Evolutionary conservation across 2,329 filamentous ascomycete genomes (phyloP).

Genomic region (Microcyclosporella mali): DNA sequence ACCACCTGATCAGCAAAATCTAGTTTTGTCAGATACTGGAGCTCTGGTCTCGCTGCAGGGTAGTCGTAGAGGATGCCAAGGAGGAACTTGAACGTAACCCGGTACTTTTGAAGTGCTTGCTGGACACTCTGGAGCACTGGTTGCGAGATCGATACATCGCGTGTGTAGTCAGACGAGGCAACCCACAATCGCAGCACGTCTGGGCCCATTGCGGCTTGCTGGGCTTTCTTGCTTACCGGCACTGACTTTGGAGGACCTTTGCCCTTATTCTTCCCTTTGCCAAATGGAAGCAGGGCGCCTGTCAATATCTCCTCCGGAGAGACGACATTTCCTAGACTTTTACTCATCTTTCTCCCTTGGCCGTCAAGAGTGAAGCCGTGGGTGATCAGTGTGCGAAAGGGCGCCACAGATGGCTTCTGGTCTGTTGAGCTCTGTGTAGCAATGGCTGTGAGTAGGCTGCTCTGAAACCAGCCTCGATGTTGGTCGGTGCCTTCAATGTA

Average conservation of each 20-base stretch:
- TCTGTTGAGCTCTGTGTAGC: conserved; percentile 51
- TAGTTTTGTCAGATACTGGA: conserved; percentile 10
- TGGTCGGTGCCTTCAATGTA: conserved; percentile 95
- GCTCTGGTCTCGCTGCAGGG: conserved; percentile 22
- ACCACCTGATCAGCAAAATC: conserved; percentile 61
- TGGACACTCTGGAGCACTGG: conserved; percentile 72
- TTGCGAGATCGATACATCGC: conserved; percentile 75
- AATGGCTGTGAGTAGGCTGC: conserved; percentile 80
- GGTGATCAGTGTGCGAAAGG: conserved; percentile 85
- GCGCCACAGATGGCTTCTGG: conserved; percentile 46
- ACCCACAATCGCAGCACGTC: conserved; percentile 88
- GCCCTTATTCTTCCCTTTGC: conserved; percentile 39
- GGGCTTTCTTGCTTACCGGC: conserved; percentile 22
- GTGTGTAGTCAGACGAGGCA: conserved; percentile 84
- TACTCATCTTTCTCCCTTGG: conserved; percentile 96
- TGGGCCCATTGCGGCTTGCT: conserved; percentile 55
- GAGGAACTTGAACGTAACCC: conserved; percentile 84
- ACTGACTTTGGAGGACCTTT: conserved; percentile 27
- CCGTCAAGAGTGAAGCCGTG: conserved; percentile 92
- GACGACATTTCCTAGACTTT: conserved; percentile 86
- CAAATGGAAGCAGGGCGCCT: conserved; percentile 66
- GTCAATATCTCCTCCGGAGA: conserved; percentile 77
- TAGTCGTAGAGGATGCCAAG: conserved; percentile 57
- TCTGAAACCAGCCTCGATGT: conserved; percentile 98
- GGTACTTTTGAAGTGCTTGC: conserved; percentile 73